These are phyloP conservation scores for Chaetomiaceae sp. DNA, from an alignment of 2,329 filamentous ascomycete genomes.

Conservation along the genomic window DNA sequence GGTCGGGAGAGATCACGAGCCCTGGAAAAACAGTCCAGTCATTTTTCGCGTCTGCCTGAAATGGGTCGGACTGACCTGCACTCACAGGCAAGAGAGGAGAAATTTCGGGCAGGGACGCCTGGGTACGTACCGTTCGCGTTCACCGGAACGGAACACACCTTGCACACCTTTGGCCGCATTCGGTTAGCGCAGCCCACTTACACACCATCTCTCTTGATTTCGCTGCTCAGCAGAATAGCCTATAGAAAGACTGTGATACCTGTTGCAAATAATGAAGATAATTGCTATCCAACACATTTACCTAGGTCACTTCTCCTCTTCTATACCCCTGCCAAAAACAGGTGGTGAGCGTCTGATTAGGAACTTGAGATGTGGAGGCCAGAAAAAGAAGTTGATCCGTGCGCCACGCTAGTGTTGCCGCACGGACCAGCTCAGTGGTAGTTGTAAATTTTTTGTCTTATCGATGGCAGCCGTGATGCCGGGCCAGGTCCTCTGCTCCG, in stretches of 20 bases:
- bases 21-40: background rate
- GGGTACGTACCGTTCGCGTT: conserved; percentile 3
- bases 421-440: conserved; percentile 19
- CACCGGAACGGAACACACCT: conserved; percentile 10
- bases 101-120: conserved; percentile 14
- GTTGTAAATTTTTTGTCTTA: conserved; percentile 27
- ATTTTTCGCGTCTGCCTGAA: background rate
- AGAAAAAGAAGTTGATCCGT: background rate
- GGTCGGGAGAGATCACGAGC: background rate
- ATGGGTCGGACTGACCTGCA: background rate
- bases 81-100: conserved; percentile 11
- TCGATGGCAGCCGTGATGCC: conserved; percentile 15
- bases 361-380: background rate
- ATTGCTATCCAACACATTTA: no score
- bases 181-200: background rate
- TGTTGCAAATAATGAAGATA: no score
- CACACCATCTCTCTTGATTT: no score
- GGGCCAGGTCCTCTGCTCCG: conserved; percentile 4
- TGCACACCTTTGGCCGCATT: conserved; percentile 12
- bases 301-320: no score
- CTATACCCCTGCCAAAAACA: no score
- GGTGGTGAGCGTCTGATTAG: no score
- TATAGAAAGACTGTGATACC: no score
- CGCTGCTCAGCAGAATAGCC: no score
- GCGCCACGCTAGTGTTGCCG: background rate